Evolutionary conservation across 1,284 basidiomycete species (phyloP), one percentile per base, ranked within the genome.

Genomic region (Malassezia nana): DNA sequence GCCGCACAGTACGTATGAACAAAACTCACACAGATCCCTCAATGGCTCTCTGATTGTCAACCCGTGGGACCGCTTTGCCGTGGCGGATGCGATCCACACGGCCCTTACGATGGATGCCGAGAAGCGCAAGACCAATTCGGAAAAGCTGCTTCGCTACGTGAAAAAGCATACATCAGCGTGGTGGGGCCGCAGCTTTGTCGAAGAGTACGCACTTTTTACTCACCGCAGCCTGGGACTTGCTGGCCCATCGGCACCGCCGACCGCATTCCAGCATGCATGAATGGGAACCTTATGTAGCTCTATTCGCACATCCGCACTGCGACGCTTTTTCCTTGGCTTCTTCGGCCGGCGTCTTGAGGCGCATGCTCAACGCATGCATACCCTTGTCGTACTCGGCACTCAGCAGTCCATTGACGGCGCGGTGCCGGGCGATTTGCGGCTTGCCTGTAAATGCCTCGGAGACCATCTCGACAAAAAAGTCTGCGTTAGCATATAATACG

Each of bases 31-130:
- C 50, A 43, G 56, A 85, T 67, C 67, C 18, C 51, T 74, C 31
- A 74, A 74, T 25, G 72, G 72, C 6, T 65, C 64, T 15, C 52
- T 74, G 13, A 74, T 74, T 31, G 66, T 72, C 29, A 74, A 74
- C 35, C 72, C 72, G 6, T 78, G 76, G 76, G 76, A 77, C 58
- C 76, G 75, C 6, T 90, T 94, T 75, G 85, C 90, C 64, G 90
- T 95, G 33, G 92, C 94, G 1, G 85, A 94, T 70, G 90, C 90
- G 6, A 95, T 98, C 60, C 84, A 91, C 75, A 84, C 88, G 72
- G 89, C 92, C 0, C 83, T 98, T 56, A 91, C 87, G 2, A 89
- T 94, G 86, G 81, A 84, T 43, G 77, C 81, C 1, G 83, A 84
- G 42, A 82, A 81, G 43, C 82, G 89, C 18, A 84, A 84, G 33